These are phyloP conservation scores for Ophiostoma novo-ulmi DNA, from an alignment of 2,329 filamentous ascomycete genomes.

Conservation along the genomic window DNA sequence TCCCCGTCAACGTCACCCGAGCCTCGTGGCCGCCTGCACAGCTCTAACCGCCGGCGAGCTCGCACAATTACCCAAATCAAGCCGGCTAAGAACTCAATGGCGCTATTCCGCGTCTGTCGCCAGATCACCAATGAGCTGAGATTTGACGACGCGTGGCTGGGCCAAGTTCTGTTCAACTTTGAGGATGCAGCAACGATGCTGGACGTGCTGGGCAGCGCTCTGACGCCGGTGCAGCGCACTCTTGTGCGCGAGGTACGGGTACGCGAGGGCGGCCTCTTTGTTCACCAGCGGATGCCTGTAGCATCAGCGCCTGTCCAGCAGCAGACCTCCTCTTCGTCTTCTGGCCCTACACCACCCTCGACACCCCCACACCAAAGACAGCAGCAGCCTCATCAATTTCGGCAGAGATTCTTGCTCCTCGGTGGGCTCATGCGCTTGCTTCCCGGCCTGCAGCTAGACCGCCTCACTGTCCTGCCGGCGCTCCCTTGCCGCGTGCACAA, in stretches of 20 bases:
- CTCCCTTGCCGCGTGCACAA: constrained; percentile 25
- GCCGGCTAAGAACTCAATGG: constrained; percentile 27
- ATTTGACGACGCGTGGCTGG: constrained; percentile 26
- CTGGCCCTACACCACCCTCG: neutral
- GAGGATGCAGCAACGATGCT: constrained; percentile 28
- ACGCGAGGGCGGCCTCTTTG: constrained; percentile 26
- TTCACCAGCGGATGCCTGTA: constrained; percentile 17
- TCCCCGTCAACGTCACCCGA: constrained; percentile 7
- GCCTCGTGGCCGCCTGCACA: neutral
- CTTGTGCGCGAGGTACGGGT: constrained; percentile 27
- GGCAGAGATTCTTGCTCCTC: constrained; percentile 24
- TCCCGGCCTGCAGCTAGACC: constrained; percentile 27
- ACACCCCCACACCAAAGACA: constrained; percentile 3
- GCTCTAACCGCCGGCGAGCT: neutral
- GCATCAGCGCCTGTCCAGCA: neutral
- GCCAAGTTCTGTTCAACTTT: constrained; percentile 29
- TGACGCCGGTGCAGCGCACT: constrained; percentile 22
- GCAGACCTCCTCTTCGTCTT: neutral
- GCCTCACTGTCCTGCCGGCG: constrained; percentile 27
- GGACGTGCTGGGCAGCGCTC: constrained; percentile 26
- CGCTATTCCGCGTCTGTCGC: constrained; percentile 27
- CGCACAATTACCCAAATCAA: constrained; percentile 23
- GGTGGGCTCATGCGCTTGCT: constrained; percentile 28
- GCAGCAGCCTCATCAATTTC: constrained; percentile 4
- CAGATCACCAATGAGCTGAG: constrained; percentile 27